These are phyloP conservation scores for Coniophora puteana DNA, from an alignment of 1,284 basidiomycete genomes.

Conservation along the genomic window DNA sequence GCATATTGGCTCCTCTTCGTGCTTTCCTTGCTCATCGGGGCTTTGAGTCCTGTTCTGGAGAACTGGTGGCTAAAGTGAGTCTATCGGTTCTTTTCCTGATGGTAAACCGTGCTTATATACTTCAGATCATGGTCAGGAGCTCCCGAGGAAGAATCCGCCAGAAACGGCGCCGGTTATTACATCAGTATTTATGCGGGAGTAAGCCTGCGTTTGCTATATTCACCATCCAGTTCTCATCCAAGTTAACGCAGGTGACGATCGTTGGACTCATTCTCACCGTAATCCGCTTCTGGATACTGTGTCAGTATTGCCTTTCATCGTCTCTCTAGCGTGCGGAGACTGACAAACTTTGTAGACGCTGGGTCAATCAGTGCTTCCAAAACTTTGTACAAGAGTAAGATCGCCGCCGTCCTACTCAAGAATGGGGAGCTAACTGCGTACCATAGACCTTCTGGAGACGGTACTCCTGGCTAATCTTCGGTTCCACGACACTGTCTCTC, in stretches of 20 bases:
- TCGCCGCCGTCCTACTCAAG: slow-evolving; percentile 10
- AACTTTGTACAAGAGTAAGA: slow-evolving; percentile 68
- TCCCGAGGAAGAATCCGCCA: slow-evolving; percentile 30
- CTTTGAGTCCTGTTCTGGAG: slow-evolving; percentile 74
- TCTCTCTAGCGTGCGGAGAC: not conserved
- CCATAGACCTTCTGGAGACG: slow-evolving; percentile 68
- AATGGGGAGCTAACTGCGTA: slow-evolving; percentile 10
- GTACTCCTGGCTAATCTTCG: slow-evolving; percentile 89
- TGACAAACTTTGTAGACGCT: slow-evolving; percentile 39
- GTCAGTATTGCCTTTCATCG: slow-evolving; percentile 31
- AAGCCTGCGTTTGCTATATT: slow-evolving; percentile 17
- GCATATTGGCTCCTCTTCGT: slow-evolving; percentile 75
- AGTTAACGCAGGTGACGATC: slow-evolving; percentile 1
- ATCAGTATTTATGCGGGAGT: slow-evolving; percentile 73
- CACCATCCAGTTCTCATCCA: not conserved
- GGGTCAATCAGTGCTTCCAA: slow-evolving; percentile 70
- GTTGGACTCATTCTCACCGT: slow-evolving; percentile 49
- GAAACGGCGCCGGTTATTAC: slow-evolving; percentile 65
- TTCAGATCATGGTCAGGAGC: slow-evolving; percentile 63
- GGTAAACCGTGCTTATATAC: slow-evolving; percentile 4
- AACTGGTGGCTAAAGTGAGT: slow-evolving; percentile 78
- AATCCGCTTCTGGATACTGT: slow-evolving; percentile 63
- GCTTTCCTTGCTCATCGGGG: slow-evolving; percentile 55
- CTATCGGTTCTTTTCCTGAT: slow-evolving; percentile 3
- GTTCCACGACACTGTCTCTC: slow-evolving; percentile 91